A percentile compares a stretch with the other conserved stretches of the same genome.
Evolutionary conservation across 2,329 filamentous ascomycete genomes (phyloP).

Genomic region (Aspergillus brasiliensis): DNA sequence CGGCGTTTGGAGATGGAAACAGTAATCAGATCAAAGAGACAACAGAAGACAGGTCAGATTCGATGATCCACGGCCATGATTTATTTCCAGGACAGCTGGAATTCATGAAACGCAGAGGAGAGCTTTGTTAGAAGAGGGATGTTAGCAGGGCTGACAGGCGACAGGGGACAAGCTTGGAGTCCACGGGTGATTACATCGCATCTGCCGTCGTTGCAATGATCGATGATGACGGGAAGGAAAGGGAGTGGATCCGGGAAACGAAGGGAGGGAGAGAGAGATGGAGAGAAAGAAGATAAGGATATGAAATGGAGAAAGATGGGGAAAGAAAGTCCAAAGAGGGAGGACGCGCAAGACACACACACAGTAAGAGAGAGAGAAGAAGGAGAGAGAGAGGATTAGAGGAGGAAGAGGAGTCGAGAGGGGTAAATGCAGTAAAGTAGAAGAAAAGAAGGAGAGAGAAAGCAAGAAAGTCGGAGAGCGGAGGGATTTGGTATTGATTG

Average conservation of each 20-base stretch:
- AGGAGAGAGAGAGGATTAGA: conserved; percentile 4
- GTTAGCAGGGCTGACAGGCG: conserved; percentile 17
- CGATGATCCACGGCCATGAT: conserved; percentile 5
- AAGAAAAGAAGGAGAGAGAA: conserved; percentile 3
- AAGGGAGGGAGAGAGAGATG: neutral
- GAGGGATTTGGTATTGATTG: neutral
- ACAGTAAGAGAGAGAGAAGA: conserved; percentile 2
- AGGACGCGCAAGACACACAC: conserved; percentile 3
- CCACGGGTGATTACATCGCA: conserved; percentile 36
- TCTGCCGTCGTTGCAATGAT: conserved; percentile 22
- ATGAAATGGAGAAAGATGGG: too few species aligned
- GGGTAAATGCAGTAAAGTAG: neutral
- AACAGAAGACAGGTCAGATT: neutral
- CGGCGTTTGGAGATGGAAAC: neutral
- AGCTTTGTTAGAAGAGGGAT: conserved; percentile 12
- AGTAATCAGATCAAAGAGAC: conserved; percentile 5
- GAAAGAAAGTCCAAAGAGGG: conserved; percentile 20
- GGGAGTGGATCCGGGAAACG: neutral
- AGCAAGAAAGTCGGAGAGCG: conserved; percentile 6
- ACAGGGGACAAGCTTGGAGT: conserved; percentile 25
- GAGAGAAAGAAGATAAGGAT: conserved; percentile 21
- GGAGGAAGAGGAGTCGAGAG: neutral
- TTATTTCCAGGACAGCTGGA: neutral
- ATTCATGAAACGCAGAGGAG: conserved; percentile 5
- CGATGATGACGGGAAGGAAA: conserved; percentile 14